Base-by-base conservation (phyloP, 164 flowering plant species). In the Stephania japonica region DNA sequence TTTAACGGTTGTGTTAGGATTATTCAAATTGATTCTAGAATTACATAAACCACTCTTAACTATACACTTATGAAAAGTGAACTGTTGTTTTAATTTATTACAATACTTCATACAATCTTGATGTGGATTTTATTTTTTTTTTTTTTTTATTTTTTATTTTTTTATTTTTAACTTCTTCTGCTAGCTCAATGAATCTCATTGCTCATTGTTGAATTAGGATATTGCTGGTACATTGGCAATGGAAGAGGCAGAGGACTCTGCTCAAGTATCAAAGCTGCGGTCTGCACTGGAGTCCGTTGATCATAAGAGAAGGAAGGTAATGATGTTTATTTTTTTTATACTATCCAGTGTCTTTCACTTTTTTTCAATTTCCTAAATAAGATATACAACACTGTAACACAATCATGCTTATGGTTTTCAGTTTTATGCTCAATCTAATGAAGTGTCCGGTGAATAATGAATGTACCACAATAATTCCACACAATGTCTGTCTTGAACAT, bases 201-300 rank as follows among this genome's bases (percentile, higher is more conserved):
- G 41, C 25, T 23, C 21, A 56, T 16, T 56, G 41, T 59, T 74
- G 67, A 72, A 59, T 77, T 78, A 94, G 99, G 99, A 96, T 82
- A 92, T 96, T 83, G 97, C 97, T 7, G 98, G 97, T 76, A 93
- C 98, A 70, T 84, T 96, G 83, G 95, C 99, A 71, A 86, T 85
- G 69, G 99, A 96, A 85, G 89, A 81, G 78, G 99, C 95, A 56
- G 94, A 88, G 71, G 99, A 96, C 80, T 80, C 91, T 16, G 81
- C 87, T 21, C 97, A 91, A 79, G 98, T 92, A 43, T 86, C 93
- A 59, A 96, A 96, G 86, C 84, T 96, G 77, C 97, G 97, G 63
- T 91, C 98, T 74, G 99, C 98, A 74, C 94, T 96, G 14, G 99
- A 96, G 78, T 93, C 99, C 79, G 98, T 96, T 82, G 97, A 92